Base-by-base conservation (phyloP, 768 basidiomycete species). In the Boletus subparvulus region DNA sequence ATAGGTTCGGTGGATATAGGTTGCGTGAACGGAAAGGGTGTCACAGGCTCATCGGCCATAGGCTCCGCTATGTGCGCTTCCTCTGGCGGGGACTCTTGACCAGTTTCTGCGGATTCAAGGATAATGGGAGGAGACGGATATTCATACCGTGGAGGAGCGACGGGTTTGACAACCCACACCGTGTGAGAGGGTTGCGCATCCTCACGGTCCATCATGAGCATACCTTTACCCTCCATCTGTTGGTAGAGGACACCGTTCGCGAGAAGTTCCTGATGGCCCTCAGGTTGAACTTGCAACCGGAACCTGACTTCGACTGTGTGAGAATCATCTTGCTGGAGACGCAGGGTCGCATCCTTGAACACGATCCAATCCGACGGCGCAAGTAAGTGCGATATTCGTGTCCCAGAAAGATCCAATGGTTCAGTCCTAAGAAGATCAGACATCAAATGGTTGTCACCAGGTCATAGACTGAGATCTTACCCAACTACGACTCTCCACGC, bases 121-220 rank as follows among this genome's bases (percentile, higher is more conserved):
- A 81, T 71, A 49, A 88, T 82, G 50, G 82, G 71, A n/a, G 83
- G 80, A n/a, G 83, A 78, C 43, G 84, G 80, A 60, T 85, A 77
- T 66, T 89, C 84, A 63, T 82, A 85, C 51, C 86, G 85, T 50
- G 90, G 83, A 47, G 85, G 75, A 41, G 84, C 83, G 55, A 88
- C 81, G 33, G 93, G 92, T 69, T 88, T 93, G 72, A 94, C 84
- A 44, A 96, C 94, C 94, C 94, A 98, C 94, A 98, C 97, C 14
- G 95, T 96, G 72, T 98, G 97, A 16, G 94, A 91, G 14, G 93
- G 86, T 57, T 84, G 82, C 17, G 89, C 89, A 52, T 87, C 88
- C 69, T 94, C 85, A 33, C 94, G 86, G 76, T 98, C 95, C 57
- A 92, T 83, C 87, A 98, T 95, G 65, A 98, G 83, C 97, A 99